Conservation (phyloP, 1,139 yeast species). For the Hemisphaericaspora xylofermentans region DNA sequence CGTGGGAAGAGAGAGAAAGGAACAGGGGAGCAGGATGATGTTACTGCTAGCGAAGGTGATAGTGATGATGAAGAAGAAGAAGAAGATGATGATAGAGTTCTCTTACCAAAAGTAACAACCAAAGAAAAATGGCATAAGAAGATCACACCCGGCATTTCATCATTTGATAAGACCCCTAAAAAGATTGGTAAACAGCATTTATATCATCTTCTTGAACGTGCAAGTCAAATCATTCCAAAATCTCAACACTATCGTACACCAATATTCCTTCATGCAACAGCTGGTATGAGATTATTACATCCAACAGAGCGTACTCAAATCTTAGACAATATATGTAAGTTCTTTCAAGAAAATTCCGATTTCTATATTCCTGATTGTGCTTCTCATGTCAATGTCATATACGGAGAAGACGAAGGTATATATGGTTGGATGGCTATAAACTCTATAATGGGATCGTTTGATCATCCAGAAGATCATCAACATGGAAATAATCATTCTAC, state of each 20-base stretch:
- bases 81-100: background rate
- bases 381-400: constrained; percentile 64
- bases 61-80: constrained; percentile 14
- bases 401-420: constrained; percentile 77
- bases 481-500: constrained; percentile 58
- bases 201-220: constrained; percentile 51
- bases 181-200: constrained; percentile 63
- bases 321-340: constrained; percentile 54
- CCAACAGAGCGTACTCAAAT: constrained; percentile 54
- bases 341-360: constrained; percentile 49
- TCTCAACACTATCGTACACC: constrained; percentile 74
- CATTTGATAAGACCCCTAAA: constrained; percentile 50
- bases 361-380: constrained; percentile 60
- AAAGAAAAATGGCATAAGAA: constrained; percentile 58
- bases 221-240: constrained; percentile 60
- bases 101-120: constrained; percentile 44
- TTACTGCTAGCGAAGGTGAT: constrained; percentile 13
- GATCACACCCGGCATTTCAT: constrained; percentile 67
- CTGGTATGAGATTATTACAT: constrained; percentile 70
- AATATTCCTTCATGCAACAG: constrained; percentile 74
- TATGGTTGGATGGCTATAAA: constrained; percentile 83
- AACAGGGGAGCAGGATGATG: constrained; percentile 7
- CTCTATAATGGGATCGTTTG: constrained; percentile 61
- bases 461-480: constrained; percentile 45
- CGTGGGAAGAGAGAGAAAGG: background rate